Evolutionary conservation across 805 yeast species (phyloP), one percentile per base, ranked within the genome.

Genomic region (Nakazawaea populi): DNA sequence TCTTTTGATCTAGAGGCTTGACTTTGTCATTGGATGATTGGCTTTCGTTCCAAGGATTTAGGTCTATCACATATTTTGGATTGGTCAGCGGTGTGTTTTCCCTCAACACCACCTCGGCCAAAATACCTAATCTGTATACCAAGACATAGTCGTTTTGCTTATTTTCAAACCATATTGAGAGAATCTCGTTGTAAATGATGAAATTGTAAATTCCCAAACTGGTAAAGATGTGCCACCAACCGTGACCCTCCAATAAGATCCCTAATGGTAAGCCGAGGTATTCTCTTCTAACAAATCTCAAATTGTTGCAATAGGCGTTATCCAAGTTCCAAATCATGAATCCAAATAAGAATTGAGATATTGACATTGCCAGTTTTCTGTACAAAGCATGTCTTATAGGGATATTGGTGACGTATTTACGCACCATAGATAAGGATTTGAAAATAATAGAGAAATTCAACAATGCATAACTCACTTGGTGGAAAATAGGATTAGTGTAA

Each of bases 221-320:
- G 0, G 91, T 85, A 51, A 86, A 71, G 30, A 86, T 69, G 62
- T 90, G 97, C 97, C 97, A 90, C 96, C 96, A 91, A 28, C 94
- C 96, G 60, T 90, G 97, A 28, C 91, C 83, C 65, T 90, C 97
- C 34, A 91, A 72, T 4, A 90, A 58, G 52, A 87, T 80, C 2
- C 97, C 97, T 52, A 85, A 78, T 2, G 97, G 97, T 70, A 87
- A 77, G 1, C 96, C 92, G 18, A 80, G 62, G 64, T 73, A 67
- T 2, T 67, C 57, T 55, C 92, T 76, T 61, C 96, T 76, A 6
- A 78, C 62, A 6, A 67, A 54, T 46, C 85, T 74, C 68, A 86
- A 85, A 29, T 65, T 63, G n/a, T 67, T 55, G 65, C 97, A 90
- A 53, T 85, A 76, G 59, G 84, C 85, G 41, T 87, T 87, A 64